Conservation (phyloP, 176 grass and related monocot species). For the Lolium multiflorum region DNA sequence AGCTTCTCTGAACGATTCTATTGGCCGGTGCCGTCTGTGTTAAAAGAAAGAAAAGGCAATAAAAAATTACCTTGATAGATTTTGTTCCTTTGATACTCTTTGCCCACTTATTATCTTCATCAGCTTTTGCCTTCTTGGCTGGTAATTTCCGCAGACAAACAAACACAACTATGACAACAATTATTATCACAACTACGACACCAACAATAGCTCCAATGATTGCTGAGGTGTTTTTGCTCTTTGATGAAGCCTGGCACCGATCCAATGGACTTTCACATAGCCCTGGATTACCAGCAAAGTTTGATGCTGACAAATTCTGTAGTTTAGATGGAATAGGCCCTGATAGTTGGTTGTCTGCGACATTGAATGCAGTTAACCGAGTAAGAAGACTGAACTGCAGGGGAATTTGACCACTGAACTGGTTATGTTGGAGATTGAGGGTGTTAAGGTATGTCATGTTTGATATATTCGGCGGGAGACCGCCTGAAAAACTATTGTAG, state of each 20-base stretch:
- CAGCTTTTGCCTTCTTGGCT: conserved; percentile 66
- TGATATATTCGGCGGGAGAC: conserved; percentile 55
- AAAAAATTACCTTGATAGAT: conserved; percentile 61
- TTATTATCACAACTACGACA: conserved; percentile 59
- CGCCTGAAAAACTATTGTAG: conserved; percentile 62
- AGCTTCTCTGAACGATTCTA: background rate
- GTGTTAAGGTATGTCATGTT: conserved; percentile 61
- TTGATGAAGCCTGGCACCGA: conserved; percentile 48
- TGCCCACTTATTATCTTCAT: conserved; percentile 90
- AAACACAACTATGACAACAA: conserved; percentile 56
- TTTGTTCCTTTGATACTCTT: conserved; percentile 80
- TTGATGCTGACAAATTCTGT: fast-evolving
- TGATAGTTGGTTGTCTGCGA: conserved; percentile 56
- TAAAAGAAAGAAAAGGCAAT: conserved; percentile 6
- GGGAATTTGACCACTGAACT: conserved; percentile 61
- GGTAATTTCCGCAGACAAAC: conserved; percentile 62
- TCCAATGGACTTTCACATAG: conserved; percentile 53
- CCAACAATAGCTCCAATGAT: conserved; percentile 74
- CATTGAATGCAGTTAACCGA: conserved; percentile 46
- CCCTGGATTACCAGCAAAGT: conserved; percentile 50
- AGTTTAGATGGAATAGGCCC: conserved; percentile 22
- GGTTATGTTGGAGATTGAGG: conserved; percentile 80
- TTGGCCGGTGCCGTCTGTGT: background rate
- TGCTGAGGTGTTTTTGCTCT: conserved; percentile 49
- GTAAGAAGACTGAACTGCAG: conserved; percentile 40